A percentile compares a stretch with the other conserved stretches of the same genome.
phyloP scores from a whole-genome alignment of 768 basidiomycete species.

The Auriscalpium microsporum region DNA sequence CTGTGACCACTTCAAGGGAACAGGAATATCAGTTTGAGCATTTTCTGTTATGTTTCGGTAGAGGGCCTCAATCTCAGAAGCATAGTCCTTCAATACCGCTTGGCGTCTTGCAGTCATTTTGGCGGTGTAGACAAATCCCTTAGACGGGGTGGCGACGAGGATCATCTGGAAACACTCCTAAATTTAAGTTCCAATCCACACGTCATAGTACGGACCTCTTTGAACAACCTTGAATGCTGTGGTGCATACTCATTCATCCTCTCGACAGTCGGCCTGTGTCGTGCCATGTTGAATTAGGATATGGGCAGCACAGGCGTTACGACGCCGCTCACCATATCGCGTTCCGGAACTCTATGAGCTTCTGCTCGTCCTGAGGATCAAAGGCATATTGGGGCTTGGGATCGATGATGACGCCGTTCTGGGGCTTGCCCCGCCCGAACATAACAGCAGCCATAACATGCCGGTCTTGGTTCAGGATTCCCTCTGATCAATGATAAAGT shows the following conservation, averaged over 20 bases:
- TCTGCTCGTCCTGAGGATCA: slow-evolving; percentile 17
- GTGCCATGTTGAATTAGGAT: neutral
- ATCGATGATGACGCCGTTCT: slow-evolving; percentile 26
- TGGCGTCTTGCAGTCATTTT: slow-evolving; percentile 34
- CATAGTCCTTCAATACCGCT: slow-evolving; percentile 29
- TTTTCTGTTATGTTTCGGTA: slow-evolving; percentile 28
- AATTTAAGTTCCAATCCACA: neutral
- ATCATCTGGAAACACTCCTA: slow-evolving; percentile 30
- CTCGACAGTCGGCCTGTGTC: slow-evolving; percentile 32
- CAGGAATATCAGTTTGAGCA: slow-evolving; percentile 21
- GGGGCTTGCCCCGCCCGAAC: slow-evolving; percentile 26
- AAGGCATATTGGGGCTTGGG: slow-evolving; percentile 20
- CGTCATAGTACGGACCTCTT: slow-evolving; percentile 25
- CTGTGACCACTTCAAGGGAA: slow-evolving; percentile 21
- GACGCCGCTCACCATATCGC: slow-evolving; percentile 7
- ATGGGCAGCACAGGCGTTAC: neutral
- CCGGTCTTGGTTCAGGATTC: slow-evolving; percentile 24
- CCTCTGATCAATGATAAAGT: slow-evolving; percentile 23
- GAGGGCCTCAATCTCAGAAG: slow-evolving; percentile 31
- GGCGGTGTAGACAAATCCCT: slow-evolving; percentile 35
- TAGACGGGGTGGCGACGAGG: slow-evolving; percentile 28
- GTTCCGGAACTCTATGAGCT: slow-evolving; percentile 18
- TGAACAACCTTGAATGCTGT: slow-evolving; percentile 38
- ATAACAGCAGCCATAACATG: slow-evolving; percentile 23
- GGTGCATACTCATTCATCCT: slow-evolving; percentile 34